Evolutionary conservation across 192 early-diverging fungal species (phyloP).

Genomic region (Jimgerdemannia lactiflua): DNA sequence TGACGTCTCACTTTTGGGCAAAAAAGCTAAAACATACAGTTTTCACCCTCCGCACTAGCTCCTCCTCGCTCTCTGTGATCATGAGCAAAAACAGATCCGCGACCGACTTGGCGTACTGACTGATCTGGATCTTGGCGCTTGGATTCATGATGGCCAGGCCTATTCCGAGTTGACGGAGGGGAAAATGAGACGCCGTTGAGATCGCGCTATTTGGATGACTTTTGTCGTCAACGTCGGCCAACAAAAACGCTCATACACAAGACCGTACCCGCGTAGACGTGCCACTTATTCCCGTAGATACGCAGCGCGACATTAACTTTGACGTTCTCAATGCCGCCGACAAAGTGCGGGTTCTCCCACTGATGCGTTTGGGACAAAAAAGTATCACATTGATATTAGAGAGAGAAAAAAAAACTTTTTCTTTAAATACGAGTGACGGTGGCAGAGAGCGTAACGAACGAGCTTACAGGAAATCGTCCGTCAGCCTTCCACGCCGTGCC

Average conservation of each 20-base stretch:
- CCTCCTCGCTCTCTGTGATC: constrained; percentile 80
- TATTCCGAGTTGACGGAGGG: constrained; percentile 7
- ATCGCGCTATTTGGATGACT: too few species aligned
- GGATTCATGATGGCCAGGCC: constrained; percentile 94
- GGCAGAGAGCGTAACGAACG: background rate
- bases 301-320: constrained; percentile 92
- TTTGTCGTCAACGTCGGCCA: too few species aligned
- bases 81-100: constrained; percentile 92
- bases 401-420: too few species aligned
- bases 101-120: constrained; percentile 87
- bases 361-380: constrained; percentile 6
- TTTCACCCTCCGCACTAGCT: constrained; percentile 72
- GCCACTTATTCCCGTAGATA: constrained; percentile 96
- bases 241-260: background rate
- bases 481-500: constrained; percentile 91
- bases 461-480: constrained; percentile 69
- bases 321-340: constrained; percentile 96
- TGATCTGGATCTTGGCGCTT: constrained; percentile 76
- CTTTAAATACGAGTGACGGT: background rate
- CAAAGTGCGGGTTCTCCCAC: constrained; percentile 86
- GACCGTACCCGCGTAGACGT: constrained; percentile 84
- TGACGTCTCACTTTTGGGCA: background rate
- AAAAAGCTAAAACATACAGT: constrained; percentile 28
- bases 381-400: too few species aligned
- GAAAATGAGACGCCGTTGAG: constrained; percentile 10